These are phyloP conservation scores for Dactylellina drechsleri DNA, from an alignment of 2,329 filamentous ascomycete species.

Conservation along the genomic window DNA sequence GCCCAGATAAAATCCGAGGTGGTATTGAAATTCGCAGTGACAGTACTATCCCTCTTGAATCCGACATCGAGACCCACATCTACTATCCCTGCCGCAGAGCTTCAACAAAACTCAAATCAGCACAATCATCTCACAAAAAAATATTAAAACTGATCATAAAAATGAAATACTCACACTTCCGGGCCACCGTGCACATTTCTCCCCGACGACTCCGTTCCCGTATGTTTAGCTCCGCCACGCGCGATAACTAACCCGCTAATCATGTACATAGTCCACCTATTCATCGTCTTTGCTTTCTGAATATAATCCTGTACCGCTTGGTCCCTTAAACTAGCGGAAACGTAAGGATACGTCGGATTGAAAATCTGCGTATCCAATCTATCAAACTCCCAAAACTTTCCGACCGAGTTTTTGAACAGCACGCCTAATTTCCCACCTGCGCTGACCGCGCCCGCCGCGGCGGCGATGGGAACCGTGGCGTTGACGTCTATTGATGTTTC, in stretches of 20 bases:
- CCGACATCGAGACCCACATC: neutral
- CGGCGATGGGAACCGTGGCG: neutral
- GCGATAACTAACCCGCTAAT: slow-evolving; percentile 9
- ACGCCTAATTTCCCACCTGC: neutral
- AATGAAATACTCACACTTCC: slow-evolving; percentile 11
- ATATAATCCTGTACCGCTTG: neutral
- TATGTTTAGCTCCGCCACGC: neutral
- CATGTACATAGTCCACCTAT: slow-evolving; percentile 6
- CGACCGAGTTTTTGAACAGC: neutral
- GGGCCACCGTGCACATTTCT: neutral
- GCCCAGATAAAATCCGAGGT: slow-evolving; percentile 19
- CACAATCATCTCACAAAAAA: no score
- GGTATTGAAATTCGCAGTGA: neutral
- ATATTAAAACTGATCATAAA: neutral
- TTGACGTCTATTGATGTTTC: neutral
- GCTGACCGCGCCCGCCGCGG: neutral
- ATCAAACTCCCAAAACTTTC: slow-evolving; percentile 12
- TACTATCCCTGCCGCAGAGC: neutral
- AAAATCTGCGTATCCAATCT: slow-evolving; percentile 1
- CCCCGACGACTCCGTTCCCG: neutral
- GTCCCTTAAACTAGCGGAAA: neutral
- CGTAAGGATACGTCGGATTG: neutral
- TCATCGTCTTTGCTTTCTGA: neutral
- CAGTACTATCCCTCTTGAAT: neutral
- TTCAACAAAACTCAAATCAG: neutral